phyloP scores from a whole-genome alignment of 495 filamentous ascomycete genomes.

The Neurospora sp. region DNA sequence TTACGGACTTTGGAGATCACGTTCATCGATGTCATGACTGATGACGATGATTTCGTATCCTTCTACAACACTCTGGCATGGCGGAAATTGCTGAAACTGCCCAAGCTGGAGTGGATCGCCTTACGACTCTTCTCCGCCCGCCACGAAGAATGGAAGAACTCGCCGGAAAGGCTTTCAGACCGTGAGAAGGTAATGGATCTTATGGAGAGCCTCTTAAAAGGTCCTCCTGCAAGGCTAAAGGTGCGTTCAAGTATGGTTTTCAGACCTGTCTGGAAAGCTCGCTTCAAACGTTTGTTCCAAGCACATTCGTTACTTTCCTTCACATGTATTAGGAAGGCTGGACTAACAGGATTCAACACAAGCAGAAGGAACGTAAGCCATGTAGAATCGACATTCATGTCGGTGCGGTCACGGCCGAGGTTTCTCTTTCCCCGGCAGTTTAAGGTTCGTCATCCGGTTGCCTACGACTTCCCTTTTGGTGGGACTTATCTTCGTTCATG shows the following conservation, averaged over 20 bases:
- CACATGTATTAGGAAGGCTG: rapidly evolving
- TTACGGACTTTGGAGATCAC: not conserved
- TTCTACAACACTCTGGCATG: not conserved
- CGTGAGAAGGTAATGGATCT: too few relatives aligned
- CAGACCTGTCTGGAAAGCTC: not conserved
- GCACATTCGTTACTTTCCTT: not conserved
- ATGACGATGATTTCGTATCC: too few relatives aligned
- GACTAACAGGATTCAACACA: not conserved
- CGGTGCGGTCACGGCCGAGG: not conserved
- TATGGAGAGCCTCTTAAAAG: too few relatives aligned
- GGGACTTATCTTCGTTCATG: not conserved
- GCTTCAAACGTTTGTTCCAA: not conserved
- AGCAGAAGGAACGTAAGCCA: not conserved
- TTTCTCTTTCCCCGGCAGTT: not conserved
- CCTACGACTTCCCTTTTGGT: not conserved
- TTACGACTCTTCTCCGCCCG: not conserved
- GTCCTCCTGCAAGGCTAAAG: too few relatives aligned
- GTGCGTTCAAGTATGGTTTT: not conserved
- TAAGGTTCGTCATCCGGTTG: not conserved
- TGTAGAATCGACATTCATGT: not conserved
- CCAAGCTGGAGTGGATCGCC: not conserved
- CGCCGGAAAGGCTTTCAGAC: not conserved
- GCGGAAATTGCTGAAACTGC: too few relatives aligned
- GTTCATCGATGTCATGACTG: not conserved
- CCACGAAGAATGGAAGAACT: not conserved